A percentile compares a stretch with the other conserved stretches of the same genome.
These are phyloP conservation scores for Sporothrix pallida DNA, from an alignment of 2,329 filamentous ascomycete species.

Conservation along the genomic window DNA sequence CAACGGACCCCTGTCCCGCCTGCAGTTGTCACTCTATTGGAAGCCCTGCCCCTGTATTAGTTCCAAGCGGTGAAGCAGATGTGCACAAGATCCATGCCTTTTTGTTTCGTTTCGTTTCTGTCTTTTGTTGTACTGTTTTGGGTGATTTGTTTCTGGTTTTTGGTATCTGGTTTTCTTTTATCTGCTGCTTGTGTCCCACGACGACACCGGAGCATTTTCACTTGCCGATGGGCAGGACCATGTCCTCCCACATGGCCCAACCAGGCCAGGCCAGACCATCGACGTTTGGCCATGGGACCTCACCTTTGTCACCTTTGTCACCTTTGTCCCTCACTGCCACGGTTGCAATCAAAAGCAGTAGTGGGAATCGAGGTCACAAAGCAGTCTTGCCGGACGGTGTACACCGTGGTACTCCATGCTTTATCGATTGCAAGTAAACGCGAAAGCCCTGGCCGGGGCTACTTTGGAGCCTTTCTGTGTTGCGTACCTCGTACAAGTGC, in stretches of 20 bases:
- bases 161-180: not conserved
- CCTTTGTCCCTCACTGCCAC: not conserved
- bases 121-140: not conserved
- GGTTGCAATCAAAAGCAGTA: not conserved
- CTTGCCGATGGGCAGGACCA: constrained; percentile 2
- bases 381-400: not conserved
- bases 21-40: not conserved
- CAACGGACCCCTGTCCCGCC: constrained; percentile 8
- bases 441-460: not conserved
- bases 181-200: not conserved
- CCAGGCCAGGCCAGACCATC: constrained; percentile 8
- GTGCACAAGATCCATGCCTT: constrained; percentile 7
- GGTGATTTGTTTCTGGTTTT: not conserved
- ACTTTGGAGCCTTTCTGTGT: not conserved
- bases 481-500: not conserved
- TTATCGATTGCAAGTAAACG: not conserved
- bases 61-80: constrained; percentile 17
- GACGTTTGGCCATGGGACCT: not conserved
- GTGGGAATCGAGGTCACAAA: not conserved
- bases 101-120: constrained; percentile 13
- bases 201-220: not conserved
- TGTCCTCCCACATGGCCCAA: not conserved
- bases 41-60: not conserved
- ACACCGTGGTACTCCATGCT: not conserved
- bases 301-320: not conserved